Evolutionary conservation across 495 filamentous ascomycete species (phyloP), one percentile per base, ranked within the genome.

Genomic region (Tuber aestivum): DNA sequence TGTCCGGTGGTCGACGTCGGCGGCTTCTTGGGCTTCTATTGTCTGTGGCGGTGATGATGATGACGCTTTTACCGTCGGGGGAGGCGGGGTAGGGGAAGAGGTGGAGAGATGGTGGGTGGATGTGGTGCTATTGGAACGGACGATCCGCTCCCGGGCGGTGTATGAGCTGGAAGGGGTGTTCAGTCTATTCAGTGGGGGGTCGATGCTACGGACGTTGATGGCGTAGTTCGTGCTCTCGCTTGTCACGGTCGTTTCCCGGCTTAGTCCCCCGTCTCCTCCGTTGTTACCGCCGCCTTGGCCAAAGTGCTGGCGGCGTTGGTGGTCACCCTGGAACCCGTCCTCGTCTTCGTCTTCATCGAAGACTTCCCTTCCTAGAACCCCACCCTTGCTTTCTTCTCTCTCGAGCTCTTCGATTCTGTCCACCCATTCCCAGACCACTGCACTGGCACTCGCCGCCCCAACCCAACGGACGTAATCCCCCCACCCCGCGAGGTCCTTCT

Each of bases 351-450:
- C 95, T 21, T 95, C 96, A 81, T 98, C 95, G 78, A 97, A 98
- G 0, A 98, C 89, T 82, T 99, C 95, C 76, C 95, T 87, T 32
- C 95, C 95, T 5, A 99, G 86, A 38, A 99, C 95, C 14, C 95
- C 96, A 76, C 97, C 95, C 83, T 97, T 97, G 81, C 93, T 93
- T 80, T 99, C 95, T 81, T 99, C 95, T 72, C 95, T 89, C 84
- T 99, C 95, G 70, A 99, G 85, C 0, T 94, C 94, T 83, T 99
- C 95, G 72, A 99, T 99, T n/a, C 96, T 88, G 83, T 99, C 95
- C 27, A 99, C 95, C 95, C 95, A 99, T 84, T 99, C 95, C 95
- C 95, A 99, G 1, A 99, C 95, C 23, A 98, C 92, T 32, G 97
- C 95, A 85, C 94, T 97, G 12, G 95, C 96, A 3, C 94, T 94